A percentile compares a stretch with the other conserved stretches of the same genome.
Evolutionary conservation across 78 protist genomes (phyloP).

Genomic region (Chrysochromulina parva): DNA sequence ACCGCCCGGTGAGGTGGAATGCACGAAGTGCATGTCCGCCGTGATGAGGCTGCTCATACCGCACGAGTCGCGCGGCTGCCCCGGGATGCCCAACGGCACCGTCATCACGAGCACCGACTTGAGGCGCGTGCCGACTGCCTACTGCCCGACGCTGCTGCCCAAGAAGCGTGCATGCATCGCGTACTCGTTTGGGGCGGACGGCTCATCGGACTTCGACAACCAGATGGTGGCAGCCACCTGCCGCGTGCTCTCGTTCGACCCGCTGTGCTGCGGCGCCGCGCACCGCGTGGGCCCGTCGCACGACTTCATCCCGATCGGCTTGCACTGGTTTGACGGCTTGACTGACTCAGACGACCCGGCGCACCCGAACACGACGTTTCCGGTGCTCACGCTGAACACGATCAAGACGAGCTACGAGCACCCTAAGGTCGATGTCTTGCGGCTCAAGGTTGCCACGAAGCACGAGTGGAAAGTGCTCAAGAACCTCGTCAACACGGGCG

Average conservation of each 20-base stretch:
- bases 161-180: neutral
- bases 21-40: too few relatives aligned
- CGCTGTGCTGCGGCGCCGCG: slow-evolving; percentile 15
- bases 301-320: neutral
- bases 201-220: neutral
- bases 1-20: too few relatives aligned
- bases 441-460: neutral
- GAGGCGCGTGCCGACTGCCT: neutral
- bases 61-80: too few relatives aligned
- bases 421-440: neutral
- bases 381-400: neutral
- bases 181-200: neutral
- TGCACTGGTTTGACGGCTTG: neutral
- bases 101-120: neutral
- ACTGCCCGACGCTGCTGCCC: neutral
- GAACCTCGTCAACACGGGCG: neutral
- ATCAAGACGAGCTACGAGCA: neutral
- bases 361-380: neutral
- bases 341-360: neutral
- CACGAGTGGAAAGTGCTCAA: neutral
- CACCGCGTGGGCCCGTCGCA: neutral
- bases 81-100: neutral
- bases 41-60: too few relatives aligned
- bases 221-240: neutral
- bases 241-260: neutral